These are phyloP conservation scores for Tuber melanosporum DNA, from an alignment of 495 filamentous ascomycete species.

Conservation along the genomic window DNA sequence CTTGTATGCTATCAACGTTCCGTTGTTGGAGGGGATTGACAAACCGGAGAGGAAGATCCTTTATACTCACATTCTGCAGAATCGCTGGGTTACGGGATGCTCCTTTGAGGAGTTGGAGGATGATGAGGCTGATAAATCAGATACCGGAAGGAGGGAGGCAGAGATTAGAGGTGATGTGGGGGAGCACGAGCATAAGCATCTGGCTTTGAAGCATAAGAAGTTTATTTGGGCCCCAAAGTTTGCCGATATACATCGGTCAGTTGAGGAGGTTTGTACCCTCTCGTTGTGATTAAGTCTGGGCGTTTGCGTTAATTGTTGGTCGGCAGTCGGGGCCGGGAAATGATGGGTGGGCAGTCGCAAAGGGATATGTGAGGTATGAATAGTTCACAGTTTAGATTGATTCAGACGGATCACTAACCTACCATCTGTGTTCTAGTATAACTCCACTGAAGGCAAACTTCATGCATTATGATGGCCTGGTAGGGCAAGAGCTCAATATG, in stretches of 20 bases:
- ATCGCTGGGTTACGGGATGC: constrained; percentile 73
- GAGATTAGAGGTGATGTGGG: constrained; percentile 54
- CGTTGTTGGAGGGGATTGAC: constrained; percentile 61
- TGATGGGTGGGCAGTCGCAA: constrained; percentile 89
- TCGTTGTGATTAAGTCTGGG: too few relatives aligned
- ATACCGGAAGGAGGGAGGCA: constrained; percentile 58
- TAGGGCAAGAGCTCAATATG: constrained; percentile 71
- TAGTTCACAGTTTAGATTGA: not conserved
- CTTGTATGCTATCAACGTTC: constrained; percentile 82
- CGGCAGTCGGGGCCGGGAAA: constrained; percentile 62
- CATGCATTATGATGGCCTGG: constrained; percentile 64
- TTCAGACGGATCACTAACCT: not conserved
- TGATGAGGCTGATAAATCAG: constrained; percentile 50
- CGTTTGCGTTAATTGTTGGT: not conserved
- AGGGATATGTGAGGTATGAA: constrained; percentile 77
- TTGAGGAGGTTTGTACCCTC: constrained; percentile 52
- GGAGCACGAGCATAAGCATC: constrained; percentile 37
- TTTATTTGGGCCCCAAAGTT: constrained; percentile 93
- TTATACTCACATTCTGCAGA: constrained; percentile 78
- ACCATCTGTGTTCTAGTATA: constrained; percentile 51
- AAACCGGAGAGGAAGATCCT: constrained; percentile 56
- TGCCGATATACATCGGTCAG: constrained; percentile 73
- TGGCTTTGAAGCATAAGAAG: constrained; percentile 51
- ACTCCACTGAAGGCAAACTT: constrained; percentile 90
- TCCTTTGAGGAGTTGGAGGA: constrained; percentile 73